Conservation (phyloP, 2,329 filamentous ascomycete genomes). For the Ophiosphaerella herpotricha region DNA sequence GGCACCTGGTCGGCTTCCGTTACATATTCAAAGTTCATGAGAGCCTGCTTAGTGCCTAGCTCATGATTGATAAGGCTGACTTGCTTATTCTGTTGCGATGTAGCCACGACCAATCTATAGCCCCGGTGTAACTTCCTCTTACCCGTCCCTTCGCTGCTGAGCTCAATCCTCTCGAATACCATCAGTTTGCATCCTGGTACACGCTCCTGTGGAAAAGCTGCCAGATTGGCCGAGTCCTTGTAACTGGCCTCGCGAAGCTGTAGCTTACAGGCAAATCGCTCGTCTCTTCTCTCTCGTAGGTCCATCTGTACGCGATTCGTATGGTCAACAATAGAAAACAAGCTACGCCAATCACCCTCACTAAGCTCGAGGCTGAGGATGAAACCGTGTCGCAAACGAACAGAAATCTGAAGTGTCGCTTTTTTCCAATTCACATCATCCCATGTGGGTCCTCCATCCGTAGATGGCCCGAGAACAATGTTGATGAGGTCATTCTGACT, state of each 20-base stretch:
- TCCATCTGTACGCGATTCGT: constrained; percentile 75
- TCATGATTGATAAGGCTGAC: constrained; percentile 76
- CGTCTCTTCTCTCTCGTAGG: constrained; percentile 70
- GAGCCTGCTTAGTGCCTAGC: constrained; percentile 63
- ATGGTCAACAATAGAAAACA: constrained; percentile 87
- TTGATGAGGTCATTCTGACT: constrained; percentile 82
- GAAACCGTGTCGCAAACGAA: constrained; percentile 77
- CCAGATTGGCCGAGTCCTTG: constrained; percentile 72
- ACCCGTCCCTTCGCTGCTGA: constrained; percentile 73
- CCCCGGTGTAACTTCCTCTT: constrained; percentile 75
- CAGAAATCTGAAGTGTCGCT: constrained; percentile 66
- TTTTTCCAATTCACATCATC: constrained; percentile 80
- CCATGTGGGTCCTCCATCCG: constrained; percentile 74
- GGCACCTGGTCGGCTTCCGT: constrained; percentile 66
- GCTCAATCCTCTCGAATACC: constrained; percentile 73
- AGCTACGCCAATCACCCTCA: constrained; percentile 75
- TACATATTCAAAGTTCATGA: constrained; percentile 75
- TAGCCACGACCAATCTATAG: constrained; percentile 77
- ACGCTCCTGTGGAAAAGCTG: constrained; percentile 75
- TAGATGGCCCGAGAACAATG: constrained; percentile 71
- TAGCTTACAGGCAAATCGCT: constrained; percentile 70
- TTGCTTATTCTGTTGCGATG: constrained; percentile 75
- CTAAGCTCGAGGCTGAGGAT: constrained; percentile 71
- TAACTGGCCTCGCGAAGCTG: constrained; percentile 78
- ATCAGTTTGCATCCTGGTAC: constrained; percentile 72